Evolutionary conservation across 768 basidiomycete genomes (phyloP), one percentile per base, ranked within the genome.

Genomic region (Boletus vinaceobasis): DNA sequence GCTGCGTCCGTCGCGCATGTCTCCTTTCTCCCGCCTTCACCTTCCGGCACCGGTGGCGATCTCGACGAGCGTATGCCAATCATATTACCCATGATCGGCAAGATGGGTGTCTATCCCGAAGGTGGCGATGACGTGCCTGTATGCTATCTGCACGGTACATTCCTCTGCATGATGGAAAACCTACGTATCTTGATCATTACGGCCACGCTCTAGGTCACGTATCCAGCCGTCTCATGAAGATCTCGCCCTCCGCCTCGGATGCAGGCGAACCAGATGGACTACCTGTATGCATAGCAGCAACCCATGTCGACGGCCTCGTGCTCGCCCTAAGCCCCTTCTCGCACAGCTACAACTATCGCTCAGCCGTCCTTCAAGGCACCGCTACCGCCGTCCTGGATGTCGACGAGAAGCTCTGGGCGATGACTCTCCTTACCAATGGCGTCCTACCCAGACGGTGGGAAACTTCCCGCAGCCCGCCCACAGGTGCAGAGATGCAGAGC

Each of bases 211-310:
- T 39, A 67, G 65, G 65, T 7, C 52, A 66, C 42, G 31, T 48
- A 4, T 67, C 65, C 13, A 66, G 65, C 26, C 62, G 65, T 27
- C 65, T 66, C 21, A 67, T 67, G 65, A 66, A 67, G 52, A 50
- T 67, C 39, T 46, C 64, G 0, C 11, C 40, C 3, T 50, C 52
- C 31, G 17, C 36, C 5, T 43, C 21, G 10, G 37, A 39, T 23
- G 19, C 23, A 27, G 26, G 3, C 1, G 59, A 50, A 36, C 40
- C 43, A 2, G 48, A 59, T 4, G 60, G 52, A 21, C 52, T 66
- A 10, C 40, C 44, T n/a, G 47, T 66, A 9, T 67, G 62, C 57
- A 43, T 66, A 29, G 65, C 65, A 23, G 65, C 65, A 19, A 66
- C 65, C 17, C 57, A 65, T 6, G 48, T 66, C 19, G 65, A 66